These are phyloP conservation scores for Sporothrix euskadiensis DNA, from an alignment of 2,329 filamentous ascomycete species.

Conservation along the genomic window DNA sequence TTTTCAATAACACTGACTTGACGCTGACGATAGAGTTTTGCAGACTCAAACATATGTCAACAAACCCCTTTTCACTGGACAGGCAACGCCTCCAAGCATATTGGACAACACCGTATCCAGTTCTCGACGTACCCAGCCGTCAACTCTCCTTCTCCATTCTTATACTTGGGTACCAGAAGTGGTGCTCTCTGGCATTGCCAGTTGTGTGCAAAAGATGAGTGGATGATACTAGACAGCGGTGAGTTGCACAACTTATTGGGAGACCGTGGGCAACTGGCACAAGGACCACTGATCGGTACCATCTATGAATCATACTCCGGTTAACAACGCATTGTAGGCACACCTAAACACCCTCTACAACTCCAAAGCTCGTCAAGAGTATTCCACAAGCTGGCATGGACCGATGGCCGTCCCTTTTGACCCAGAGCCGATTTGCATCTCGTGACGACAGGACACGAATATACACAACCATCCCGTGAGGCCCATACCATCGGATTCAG, in stretches of 20 bases:
- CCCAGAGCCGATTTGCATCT: neutral
- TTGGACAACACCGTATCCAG: no score
- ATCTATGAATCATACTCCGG: neutral
- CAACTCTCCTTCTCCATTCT: no score
- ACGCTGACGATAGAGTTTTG: neutral
- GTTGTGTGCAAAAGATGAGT: no score
- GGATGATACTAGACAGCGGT: no score
- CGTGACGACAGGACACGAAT: neutral
- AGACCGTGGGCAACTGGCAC: no score
- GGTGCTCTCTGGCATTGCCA: no score
- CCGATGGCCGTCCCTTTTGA: neutral
- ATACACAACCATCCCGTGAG: neutral
- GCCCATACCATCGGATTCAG: neutral
- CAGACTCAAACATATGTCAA: neutral
- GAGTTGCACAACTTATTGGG: no score
- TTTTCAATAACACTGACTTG: no score
- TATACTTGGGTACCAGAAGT: no score
- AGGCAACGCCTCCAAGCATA: no score
- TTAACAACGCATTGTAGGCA: neutral
- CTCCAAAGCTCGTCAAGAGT: neutral
- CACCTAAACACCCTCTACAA: neutral
- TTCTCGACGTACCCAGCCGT: no score
- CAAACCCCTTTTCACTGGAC: neutral
- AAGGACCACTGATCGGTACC: no score
- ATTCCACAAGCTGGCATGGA: neutral